Conservation (phyloP, 2,329 filamentous ascomycete genomes). For the Neopestalotiopsis sp. region DNA sequence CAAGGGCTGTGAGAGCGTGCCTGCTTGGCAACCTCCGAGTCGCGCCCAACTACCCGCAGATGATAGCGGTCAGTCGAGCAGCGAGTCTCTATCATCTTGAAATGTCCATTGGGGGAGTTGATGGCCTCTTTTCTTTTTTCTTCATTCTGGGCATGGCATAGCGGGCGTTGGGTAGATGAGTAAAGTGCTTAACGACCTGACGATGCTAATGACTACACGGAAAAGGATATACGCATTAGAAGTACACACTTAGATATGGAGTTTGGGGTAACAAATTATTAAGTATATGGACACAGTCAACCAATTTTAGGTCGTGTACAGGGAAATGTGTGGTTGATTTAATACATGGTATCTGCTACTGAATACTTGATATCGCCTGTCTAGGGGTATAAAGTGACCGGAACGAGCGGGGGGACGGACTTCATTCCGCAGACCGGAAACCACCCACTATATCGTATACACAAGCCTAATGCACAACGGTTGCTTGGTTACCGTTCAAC, state of each 20-base stretch:
- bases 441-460: neutral
- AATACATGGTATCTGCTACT: no score
- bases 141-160: slow-evolving; percentile 1
- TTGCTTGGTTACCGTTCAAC: neutral
- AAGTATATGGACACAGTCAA: neutral
- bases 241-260: neutral
- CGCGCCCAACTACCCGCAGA: slow-evolving; percentile 20
- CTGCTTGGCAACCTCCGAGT: slow-evolving; percentile 42
- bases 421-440: neutral
- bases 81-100: slow-evolving; percentile 31
- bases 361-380: no score
- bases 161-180: slow-evolving; percentile 7
- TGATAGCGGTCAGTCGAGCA: slow-evolving; percentile 37
- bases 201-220: slow-evolving; percentile 15
- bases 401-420: neutral
- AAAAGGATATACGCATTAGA: slow-evolving; percentile 1
- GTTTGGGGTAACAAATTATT: neutral
- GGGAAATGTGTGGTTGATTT: no score
- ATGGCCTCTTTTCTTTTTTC: slow-evolving; percentile 1
- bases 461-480: neutral
- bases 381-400: no score
- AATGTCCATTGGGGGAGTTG: neutral
- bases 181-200: slow-evolving; percentile 9
- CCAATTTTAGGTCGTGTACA: no score
- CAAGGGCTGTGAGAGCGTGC: slow-evolving; percentile 62